phyloP scores from a whole-genome alignment of 495 filamentous ascomycete genomes.

The Trichoderma erinaceum region DNA sequence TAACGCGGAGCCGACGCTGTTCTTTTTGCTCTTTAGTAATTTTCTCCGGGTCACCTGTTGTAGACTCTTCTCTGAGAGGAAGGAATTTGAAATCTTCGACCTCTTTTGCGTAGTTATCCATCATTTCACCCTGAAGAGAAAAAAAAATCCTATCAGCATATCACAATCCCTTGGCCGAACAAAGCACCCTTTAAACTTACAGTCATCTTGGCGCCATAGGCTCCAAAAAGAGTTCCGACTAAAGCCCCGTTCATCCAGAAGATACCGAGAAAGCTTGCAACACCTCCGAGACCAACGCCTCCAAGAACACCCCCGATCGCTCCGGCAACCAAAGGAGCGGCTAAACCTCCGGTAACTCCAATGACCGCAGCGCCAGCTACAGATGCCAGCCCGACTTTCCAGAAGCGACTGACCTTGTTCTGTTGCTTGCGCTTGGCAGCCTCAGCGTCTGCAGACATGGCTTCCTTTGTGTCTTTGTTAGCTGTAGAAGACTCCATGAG shows the following conservation, averaged over 20 bases:
- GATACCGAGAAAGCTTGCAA: slow-evolving; percentile 75
- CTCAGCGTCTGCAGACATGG: slow-evolving; percentile 64
- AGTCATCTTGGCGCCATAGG: slow-evolving; percentile 83
- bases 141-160: neutral
- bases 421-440: slow-evolving; percentile 60
- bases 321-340: slow-evolving; percentile 79
- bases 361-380: slow-evolving; percentile 82
- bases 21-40: slow-evolving; percentile 23
- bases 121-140: slow-evolving; percentile 51
- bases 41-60: slow-evolving; percentile 25
- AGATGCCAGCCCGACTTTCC: slow-evolving; percentile 86
- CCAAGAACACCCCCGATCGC: slow-evolving; percentile 86
- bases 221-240: slow-evolving; percentile 81
- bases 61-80: slow-evolving; percentile 52
- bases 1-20: slow-evolving; percentile 61
- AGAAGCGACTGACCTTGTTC: slow-evolving; percentile 55
- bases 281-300: slow-evolving; percentile 73
- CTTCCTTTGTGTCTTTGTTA: slow-evolving; percentile 33
- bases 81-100: slow-evolving; percentile 86
- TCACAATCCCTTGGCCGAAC: slow-evolving; percentile 2
- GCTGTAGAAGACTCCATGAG: slow-evolving; percentile 49
- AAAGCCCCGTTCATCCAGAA: slow-evolving; percentile 75
- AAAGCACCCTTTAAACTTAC: slow-evolving; percentile 24
- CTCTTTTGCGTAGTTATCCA: slow-evolving; percentile 77
- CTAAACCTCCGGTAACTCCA: slow-evolving; percentile 80